Evolutionary conservation across 805 yeast genomes (phyloP).

Genomic region (Wickerhamomyces subpelliculosus): DNA sequence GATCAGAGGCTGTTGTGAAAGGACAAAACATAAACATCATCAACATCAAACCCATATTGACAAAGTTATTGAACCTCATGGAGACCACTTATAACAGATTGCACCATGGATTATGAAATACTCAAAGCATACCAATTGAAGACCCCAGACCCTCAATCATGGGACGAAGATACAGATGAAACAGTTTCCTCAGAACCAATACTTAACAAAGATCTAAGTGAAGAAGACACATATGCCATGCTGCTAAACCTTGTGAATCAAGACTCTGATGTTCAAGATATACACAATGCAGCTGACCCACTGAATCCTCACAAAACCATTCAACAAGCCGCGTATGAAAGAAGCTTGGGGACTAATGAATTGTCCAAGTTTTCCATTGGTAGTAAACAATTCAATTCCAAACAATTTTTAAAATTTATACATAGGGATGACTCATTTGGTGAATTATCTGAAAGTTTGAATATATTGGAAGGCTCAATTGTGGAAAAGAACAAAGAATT

Average conservation of each 20-base stretch:
- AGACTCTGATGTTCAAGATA: conserved; percentile 18
- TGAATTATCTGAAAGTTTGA: conserved; percentile 41
- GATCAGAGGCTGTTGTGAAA: too few species aligned
- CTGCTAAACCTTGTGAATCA: conserved; percentile 16
- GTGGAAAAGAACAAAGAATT: conserved; percentile 42
- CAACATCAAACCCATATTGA: too few species aligned
- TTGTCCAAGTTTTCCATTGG: conserved; percentile 45
- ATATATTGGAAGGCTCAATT: conserved; percentile 41
- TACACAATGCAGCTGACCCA: conserved; percentile 44
- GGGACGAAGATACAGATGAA: conserved; percentile 26
- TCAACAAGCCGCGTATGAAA: conserved; percentile 32
- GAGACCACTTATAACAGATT: not conserved
- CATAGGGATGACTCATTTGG: conserved; percentile 50
- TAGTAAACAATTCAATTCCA: conserved; percentile 52
- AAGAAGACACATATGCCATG: conserved; percentile 6
- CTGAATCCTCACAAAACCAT: conserved; percentile 45
- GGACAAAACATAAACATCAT: too few species aligned
- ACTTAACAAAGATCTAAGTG: conserved; percentile 19
- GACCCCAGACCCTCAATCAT: conserved; percentile 34
- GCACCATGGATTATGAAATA: conserved; percentile 19
- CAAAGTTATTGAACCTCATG: too few species aligned
- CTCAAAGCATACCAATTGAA: conserved; percentile 36
- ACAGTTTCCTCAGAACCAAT: conserved; percentile 12
- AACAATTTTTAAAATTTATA: conserved; percentile 44
- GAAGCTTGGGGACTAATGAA: conserved; percentile 27